Base-by-base conservation (phyloP, 148 eudicot species). In the Nepenthes gracilis region DNA sequence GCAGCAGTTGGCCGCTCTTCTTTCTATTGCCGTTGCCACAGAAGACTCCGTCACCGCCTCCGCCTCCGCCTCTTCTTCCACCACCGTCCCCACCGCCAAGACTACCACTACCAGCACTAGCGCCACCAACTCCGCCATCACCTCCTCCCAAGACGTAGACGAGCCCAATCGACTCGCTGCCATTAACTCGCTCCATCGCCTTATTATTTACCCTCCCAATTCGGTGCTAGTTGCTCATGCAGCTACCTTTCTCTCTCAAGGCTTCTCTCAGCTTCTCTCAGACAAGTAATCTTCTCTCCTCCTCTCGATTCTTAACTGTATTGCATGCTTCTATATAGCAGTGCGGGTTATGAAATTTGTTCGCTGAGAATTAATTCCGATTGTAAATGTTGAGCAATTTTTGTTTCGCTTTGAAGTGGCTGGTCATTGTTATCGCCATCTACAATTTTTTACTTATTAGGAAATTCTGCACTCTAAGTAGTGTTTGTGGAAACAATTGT, bases 211-310 rank as follows among this genome's bases (percentile, higher is more conserved):
- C 62, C 94, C 94, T 70, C 98, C 86, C 2, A 93, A 93, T 69
- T 82, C 96, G 0, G 55, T 88, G 6, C 81, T 93, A 33, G 81
- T 92, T 43, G 67, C 96, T 40, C 98, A 84, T 67, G 80, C 96
- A 57, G 91, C 95, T 56, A 75, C 87, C 43, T 88, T 77, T 64
- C 86, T 93, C 36, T 78, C 72, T 68, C 98, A 93, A 54, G 91
- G 87, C 60, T 75, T 93, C 65, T 82, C 87, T 55, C 88, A 88
- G 61, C 98, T 93, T 35, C 78, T 93, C 36, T 66, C 78, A 43
- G 94, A 88, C 79, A 84, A 82, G 95, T 88, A 80, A 56, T 62
- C 23, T 14, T 48, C 36, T 55, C 58, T 13, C 36, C 35, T 4
- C 37, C 0, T n/a, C 35, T 37, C 47, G 12, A 12, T 14, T 36